Evolutionary conservation across 2,329 filamentous ascomycete species (phyloP).

Genomic region (Xylaria sp.): DNA sequence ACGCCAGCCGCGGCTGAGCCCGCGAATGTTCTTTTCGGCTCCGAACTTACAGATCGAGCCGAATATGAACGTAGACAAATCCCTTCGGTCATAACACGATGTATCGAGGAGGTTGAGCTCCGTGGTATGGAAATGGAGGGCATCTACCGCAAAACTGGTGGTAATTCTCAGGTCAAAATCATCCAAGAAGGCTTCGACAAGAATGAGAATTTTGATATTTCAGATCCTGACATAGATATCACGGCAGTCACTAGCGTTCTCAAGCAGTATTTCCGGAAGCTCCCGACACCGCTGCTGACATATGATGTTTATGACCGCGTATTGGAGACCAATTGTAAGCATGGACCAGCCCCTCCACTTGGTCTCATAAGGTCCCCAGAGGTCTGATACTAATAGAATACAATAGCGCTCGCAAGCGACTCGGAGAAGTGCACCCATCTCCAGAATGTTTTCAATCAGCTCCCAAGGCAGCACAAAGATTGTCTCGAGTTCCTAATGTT

Average conservation of each 20-base stretch:
- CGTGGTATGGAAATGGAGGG: constrained; percentile 98
- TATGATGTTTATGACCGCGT: constrained; percentile 92
- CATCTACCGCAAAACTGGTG: constrained; percentile 97
- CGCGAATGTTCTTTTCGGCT: constrained; percentile 80
- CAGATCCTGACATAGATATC: constrained; percentile 92
- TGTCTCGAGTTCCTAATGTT: constrained; percentile 94
- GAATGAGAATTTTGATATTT: constrained; percentile 88
- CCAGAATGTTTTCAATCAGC: constrained; percentile 76
- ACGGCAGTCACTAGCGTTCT: constrained; percentile 94
- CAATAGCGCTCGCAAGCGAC: constrained; percentile 70
- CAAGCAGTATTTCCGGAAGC: constrained; percentile 97
- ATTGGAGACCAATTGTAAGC: constrained; percentile 80
- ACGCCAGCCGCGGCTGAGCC: constrained; percentile 59
- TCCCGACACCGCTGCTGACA: constrained; percentile 89
- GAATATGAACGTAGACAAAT: constrained; percentile 91
- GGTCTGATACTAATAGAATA: constrained; percentile 30
- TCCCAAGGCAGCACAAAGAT: constrained; percentile 87
- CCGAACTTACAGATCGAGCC: constrained; percentile 85
- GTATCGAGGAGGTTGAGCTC: constrained; percentile 95
- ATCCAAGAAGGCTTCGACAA: constrained; percentile 94
- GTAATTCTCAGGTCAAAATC: constrained; percentile 87
- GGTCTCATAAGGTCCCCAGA: background rate
- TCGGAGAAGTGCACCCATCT: constrained; percentile 77
- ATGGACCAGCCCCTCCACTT: constrained; percentile 1
- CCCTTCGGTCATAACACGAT: constrained; percentile 88